Evolutionary conservation across 495 filamentous ascomycete species (phyloP).

Genomic region (Penicillium coffeae): DNA sequence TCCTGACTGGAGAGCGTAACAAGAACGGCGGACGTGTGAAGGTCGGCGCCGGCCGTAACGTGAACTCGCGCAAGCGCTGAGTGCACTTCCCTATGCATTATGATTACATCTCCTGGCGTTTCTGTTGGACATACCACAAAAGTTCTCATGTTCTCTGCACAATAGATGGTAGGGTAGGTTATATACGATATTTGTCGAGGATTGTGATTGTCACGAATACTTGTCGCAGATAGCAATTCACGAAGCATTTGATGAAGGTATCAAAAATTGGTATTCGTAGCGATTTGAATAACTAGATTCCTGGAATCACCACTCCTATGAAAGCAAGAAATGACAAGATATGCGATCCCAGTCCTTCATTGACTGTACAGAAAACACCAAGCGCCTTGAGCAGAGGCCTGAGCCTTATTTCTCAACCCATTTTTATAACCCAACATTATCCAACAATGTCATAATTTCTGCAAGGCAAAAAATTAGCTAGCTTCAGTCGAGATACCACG

Average conservation of each 20-base stretch:
- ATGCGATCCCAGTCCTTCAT: slow-evolving; percentile 28
- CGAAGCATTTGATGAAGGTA: background rate
- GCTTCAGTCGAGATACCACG: too few relatives aligned
- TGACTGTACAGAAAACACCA: slow-evolving; percentile 40
- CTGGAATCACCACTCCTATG: slow-evolving; percentile 1
- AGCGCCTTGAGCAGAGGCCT: slow-evolving; percentile 37
- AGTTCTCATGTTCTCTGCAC: slow-evolving; percentile 19
- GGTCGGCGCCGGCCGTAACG: slow-evolving; percentile 80
- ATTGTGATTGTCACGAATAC: too few relatives aligned
- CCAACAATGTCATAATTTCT: slow-evolving; percentile 30
- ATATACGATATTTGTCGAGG: slow-evolving; percentile 11
- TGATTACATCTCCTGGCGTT: slow-evolving; percentile 33
- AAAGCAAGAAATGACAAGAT: slow-evolving; percentile 12
- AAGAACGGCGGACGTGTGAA: slow-evolving; percentile 60
- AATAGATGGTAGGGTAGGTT: slow-evolving; percentile 10
- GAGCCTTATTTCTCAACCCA: slow-evolving; percentile 24
- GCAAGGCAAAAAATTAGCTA: background rate
- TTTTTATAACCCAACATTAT: slow-evolving; percentile 16
- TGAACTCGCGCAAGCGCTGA: slow-evolving; percentile 76
- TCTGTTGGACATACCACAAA: slow-evolving; percentile 24
- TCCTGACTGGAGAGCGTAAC: slow-evolving; percentile 74
- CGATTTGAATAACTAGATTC: background rate
- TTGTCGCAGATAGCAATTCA: background rate
- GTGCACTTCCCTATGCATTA: slow-evolving; percentile 19
- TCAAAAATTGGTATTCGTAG: background rate